These are phyloP conservation scores for Ogataea allantospora DNA, from an alignment of 805 yeast genomes.

Conservation along the genomic window DNA sequence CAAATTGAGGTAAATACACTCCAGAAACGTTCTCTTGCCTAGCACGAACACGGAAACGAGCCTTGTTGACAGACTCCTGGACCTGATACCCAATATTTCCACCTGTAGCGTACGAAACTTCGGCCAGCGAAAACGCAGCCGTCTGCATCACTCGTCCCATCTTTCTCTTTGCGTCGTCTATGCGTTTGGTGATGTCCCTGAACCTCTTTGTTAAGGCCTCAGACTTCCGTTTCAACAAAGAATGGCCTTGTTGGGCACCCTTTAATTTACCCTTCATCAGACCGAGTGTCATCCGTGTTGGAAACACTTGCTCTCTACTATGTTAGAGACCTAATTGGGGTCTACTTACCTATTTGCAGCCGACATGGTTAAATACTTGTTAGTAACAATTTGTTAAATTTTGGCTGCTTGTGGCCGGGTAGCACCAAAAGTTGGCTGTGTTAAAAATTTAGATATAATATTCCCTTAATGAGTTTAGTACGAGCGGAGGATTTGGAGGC, in stretches of 20 bases:
- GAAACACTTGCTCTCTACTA: constrained; percentile 85
- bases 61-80: constrained; percentile 87
- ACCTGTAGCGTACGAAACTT: constrained; percentile 96
- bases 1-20: constrained; percentile 90
- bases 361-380: constrained; percentile 20
- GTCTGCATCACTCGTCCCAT: constrained; percentile 99
- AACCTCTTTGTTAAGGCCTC: constrained; percentile 96
- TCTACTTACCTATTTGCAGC: constrained; percentile 28
- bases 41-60: constrained; percentile 87
- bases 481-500: constrained; percentile 32
- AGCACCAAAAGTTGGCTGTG: constrained; percentile 6
- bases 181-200: constrained; percentile 90
- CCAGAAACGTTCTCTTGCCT: constrained; percentile 96
- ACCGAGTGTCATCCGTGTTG: constrained; percentile 96
- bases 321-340: constrained; percentile 2
- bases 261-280: constrained; percentile 92
- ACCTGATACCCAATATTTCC: constrained; percentile 94
- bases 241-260: constrained; percentile 97
- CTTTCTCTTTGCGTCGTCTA: constrained; percentile 92
- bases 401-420: constrained; percentile 19
- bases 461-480: constrained; percentile 4
- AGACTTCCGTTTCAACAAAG: constrained; percentile 88
- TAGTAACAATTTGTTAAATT: constrained; percentile 6
- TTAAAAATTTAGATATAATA: not conserved
- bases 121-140: constrained; percentile 96